Percentiles rank a stretch among this genome's conserved stretches.
Conservation (phyloP, 352 stramenopile genomes). For the Phytophthora chlamydospora region DNA sequence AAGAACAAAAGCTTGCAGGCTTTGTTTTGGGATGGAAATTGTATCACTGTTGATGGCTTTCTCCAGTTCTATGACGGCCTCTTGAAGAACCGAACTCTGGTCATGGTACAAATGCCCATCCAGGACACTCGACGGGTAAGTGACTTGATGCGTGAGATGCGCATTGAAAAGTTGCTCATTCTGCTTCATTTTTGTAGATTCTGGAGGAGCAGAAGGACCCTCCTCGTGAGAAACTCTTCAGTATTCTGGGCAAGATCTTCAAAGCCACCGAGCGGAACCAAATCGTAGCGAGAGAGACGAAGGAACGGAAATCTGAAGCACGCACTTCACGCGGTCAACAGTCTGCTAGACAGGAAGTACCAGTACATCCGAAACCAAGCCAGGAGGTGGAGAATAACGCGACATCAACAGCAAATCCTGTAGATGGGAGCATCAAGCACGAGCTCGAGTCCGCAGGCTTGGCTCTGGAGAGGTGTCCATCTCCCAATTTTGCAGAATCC, state of each 20-base stretch:
- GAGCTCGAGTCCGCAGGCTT: constrained; percentile 11
- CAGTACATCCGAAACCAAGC: constrained; percentile 11
- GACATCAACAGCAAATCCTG: constrained; percentile 2
- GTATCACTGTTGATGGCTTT: constrained; percentile 75
- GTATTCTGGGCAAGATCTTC: constrained; percentile 76
- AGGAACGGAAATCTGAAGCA: constrained; percentile 23
- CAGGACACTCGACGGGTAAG: constrained; percentile 72
- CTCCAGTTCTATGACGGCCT: constrained; percentile 67
- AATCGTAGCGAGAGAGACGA: constrained; percentile 25
- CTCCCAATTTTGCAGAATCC: constrained; percentile 13
- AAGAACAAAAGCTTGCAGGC: constrained; percentile 63
- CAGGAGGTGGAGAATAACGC: constrained; percentile 1
- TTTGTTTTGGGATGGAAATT: constrained; percentile 84
- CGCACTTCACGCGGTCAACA: constrained; percentile 4
- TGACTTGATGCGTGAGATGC: background rate
- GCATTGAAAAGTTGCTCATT: background rate
- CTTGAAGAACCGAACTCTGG: constrained; percentile 60
- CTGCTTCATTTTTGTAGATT: constrained; percentile 43
- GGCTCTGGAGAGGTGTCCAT: constrained; percentile 23
- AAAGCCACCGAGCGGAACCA: constrained; percentile 76
- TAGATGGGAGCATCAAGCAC: constrained; percentile 13
- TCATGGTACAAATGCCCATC: constrained; percentile 81
- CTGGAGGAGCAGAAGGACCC: constrained; percentile 72
- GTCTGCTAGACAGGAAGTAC: background rate
- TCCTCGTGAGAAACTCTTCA: constrained; percentile 73